Evolutionary conservation across 768 basidiomycete genomes (phyloP).

Genomic region (Xanthoconium purpureum): DNA sequence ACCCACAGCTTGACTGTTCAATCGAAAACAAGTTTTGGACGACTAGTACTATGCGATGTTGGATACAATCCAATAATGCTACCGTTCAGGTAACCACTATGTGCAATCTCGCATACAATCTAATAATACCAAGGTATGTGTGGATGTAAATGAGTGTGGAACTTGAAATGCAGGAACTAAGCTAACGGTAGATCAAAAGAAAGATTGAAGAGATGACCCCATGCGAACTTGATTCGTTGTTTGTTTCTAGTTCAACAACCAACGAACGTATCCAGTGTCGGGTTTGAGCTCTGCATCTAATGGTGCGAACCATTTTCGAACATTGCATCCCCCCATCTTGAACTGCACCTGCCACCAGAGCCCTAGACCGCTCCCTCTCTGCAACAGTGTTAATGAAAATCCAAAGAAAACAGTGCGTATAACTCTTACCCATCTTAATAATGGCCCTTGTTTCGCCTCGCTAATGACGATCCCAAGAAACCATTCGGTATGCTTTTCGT

Average conservation of each 20-base stretch:
- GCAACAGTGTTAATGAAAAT: not conserved
- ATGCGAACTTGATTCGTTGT: not conserved
- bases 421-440: conserved; percentile 44
- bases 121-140: not conserved
- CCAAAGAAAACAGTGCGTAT: not conserved
- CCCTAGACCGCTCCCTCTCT: conserved; percentile 43
- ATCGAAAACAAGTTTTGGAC: too few relatives aligned
- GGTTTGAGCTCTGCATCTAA: conserved; percentile 68
- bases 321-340: conserved; percentile 29
- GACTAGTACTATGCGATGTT: not conserved
- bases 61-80: not conserved
- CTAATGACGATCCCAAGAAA: conserved; percentile 44
- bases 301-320: conserved; percentile 62
- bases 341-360: conserved; percentile 52
- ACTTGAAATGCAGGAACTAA: not conserved
- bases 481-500: conserved; percentile 41
- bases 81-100: too few relatives aligned
- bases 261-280: conserved; percentile 44
- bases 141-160: not conserved
- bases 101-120: not conserved
- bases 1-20: too few relatives aligned
- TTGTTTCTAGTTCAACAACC: conserved; percentile 41
- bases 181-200: not conserved
- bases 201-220: too few relatives aligned
- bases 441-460: conserved; percentile 38